Percentiles rank a stretch among this genome's conserved stretches.
Evolutionary conservation across 2,329 filamentous ascomycete species (phyloP).

Genomic region (Orbilia blumenaviensis): DNA sequence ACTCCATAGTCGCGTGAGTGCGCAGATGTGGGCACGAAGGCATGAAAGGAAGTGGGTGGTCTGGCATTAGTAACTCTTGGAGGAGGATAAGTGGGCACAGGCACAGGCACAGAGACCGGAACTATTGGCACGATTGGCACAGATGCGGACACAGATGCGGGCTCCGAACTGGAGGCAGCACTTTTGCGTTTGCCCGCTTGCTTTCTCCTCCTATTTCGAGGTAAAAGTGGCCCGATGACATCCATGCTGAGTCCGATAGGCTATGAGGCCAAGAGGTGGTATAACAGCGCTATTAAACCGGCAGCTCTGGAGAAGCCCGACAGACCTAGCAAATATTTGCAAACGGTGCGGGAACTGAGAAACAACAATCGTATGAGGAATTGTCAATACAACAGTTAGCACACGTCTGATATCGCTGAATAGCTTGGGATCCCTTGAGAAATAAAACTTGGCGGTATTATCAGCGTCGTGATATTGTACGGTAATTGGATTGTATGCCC

Average conservation of each 20-base stretch:
- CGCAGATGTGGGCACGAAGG: too few species aligned
- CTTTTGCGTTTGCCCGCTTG: constrained; percentile 9
- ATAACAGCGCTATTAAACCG: constrained; percentile 40
- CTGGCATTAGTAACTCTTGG: too few species aligned
- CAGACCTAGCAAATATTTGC: too few species aligned
- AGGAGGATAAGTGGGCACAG: too few species aligned
- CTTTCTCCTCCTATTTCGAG: constrained; percentile 48
- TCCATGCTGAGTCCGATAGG: constrained; percentile 29
- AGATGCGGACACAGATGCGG: too few species aligned
- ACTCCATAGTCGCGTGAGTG: constrained; percentile 49
- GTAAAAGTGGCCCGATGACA: constrained; percentile 34
- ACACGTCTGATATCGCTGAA: constrained; percentile 20
- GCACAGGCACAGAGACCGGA: not conserved
- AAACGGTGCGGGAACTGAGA: constrained; percentile 19
- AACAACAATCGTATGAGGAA: constrained; percentile 17
- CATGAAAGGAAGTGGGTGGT: too few species aligned
- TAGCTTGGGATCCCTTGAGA: constrained; percentile 10
- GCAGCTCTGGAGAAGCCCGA: constrained; percentile 28
- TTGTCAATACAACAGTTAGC: constrained; percentile 13
- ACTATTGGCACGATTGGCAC: not conserved
- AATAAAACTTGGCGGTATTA: constrained; percentile 7
- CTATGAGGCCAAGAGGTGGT: constrained; percentile 9
- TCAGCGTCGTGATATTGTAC: too few species aligned
- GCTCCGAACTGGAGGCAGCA: too few species aligned
- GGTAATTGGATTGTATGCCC: too few species aligned